Base-by-base conservation (phyloP, 148 eudicot genomes). In the Hydrangea macrophylla region DNA sequence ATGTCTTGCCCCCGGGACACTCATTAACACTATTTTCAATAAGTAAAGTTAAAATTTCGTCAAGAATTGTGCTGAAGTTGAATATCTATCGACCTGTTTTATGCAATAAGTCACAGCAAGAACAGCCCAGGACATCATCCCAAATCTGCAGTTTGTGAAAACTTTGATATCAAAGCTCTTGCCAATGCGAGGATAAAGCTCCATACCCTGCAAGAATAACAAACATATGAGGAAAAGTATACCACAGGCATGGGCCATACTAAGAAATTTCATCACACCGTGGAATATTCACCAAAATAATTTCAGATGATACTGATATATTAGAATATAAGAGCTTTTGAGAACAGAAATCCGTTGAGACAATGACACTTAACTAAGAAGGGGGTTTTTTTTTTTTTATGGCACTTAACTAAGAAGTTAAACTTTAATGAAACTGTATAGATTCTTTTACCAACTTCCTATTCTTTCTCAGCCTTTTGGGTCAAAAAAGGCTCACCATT, bases 111-210 rank as follows among this genome's bases (percentile, higher is more conserved):
- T 94, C 70, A 94, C 75, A 67, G 97, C 89, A 78, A 94, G 92
- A 76, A 94, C 96, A n/a, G 98, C 97, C 98, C 98, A 94, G 56
- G 97, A 88, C 97, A 94, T 90, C 98, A 94, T 94, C 68, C 97
- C 97, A 71, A 94, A 94, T 81, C 97, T 90, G 80, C 97, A 90
- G 79, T 94, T 94, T 1, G 98, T 94, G 69, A 94, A 90, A 62
- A 94, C 96, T 79, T 90, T 94, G 33, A 90, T 88, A 73, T 90
- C 98, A 35, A 94, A 88, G 81, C 84, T 72, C 78, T 94, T 84
- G 50, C 98, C 96, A 67, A 93, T 86, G 42, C 97, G 88, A 68
- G 98, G 98, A 81, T 93, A 93, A 9, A 93, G 85, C 79, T 93
- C 98, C 98, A 93, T 93, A 7, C 98, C 98, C 98, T 93, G 80